Percentiles rank a stretch among this genome's conserved stretches.
phyloP scores from a whole-genome alignment of 2,329 filamentous ascomycete genomes.

The Dendrostoma leiphaemia region DNA sequence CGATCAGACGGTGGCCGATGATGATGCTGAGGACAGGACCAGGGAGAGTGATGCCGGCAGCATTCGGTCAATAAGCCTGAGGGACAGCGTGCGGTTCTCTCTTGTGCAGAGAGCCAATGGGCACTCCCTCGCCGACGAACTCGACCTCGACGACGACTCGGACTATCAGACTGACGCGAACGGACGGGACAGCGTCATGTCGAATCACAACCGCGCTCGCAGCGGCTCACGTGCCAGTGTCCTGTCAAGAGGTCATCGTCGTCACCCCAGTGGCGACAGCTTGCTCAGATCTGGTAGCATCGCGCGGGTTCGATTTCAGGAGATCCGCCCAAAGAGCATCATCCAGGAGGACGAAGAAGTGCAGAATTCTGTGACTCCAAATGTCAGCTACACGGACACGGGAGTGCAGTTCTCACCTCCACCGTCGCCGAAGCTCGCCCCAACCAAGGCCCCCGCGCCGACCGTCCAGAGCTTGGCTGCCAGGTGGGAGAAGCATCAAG shows the following conservation, averaged over 20 bases:
- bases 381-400: constrained; percentile 66
- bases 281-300: constrained; percentile 54
- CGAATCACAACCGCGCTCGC: constrained; percentile 48
- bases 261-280: constrained; percentile 60
- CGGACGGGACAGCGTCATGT: constrained; percentile 61
- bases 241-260: constrained; percentile 46
- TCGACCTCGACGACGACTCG: constrained; percentile 82
- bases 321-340: constrained; percentile 49
- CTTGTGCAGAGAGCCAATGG: constrained; percentile 64
- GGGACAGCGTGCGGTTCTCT: constrained; percentile 73
- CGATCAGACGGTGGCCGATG: constrained; percentile 25
- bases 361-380: constrained; percentile 29
- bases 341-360: constrained; percentile 48
- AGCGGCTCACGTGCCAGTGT: constrained; percentile 58
- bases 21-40: constrained; percentile 57
- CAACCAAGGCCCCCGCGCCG: constrained; percentile 40
- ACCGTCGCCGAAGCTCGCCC: constrained; percentile 60
- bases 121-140: constrained; percentile 83
- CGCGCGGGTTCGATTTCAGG: constrained; percentile 48
- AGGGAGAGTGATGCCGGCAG: constrained; percentile 72
- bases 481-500: constrained; percentile 37
- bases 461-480: constrained; percentile 26
- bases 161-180: constrained; percentile 69
- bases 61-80: constrained; percentile 69
- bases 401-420: constrained; percentile 83